Base-by-base conservation (phyloP, 352 stramenopile species). In the Pythium apleroticum region DNA sequence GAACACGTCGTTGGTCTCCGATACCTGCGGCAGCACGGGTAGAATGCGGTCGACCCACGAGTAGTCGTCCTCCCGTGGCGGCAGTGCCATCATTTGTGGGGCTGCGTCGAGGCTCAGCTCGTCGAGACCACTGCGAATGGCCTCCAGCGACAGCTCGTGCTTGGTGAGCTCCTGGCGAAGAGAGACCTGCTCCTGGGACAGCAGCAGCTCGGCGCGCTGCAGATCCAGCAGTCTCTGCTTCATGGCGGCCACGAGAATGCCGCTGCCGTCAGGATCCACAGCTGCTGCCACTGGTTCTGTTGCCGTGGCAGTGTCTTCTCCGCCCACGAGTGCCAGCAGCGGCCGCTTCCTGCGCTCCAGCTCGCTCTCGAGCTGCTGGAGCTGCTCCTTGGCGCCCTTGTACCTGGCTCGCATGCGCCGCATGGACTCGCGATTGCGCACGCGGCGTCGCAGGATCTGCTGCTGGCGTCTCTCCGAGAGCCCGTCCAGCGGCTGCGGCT, bases 391-490 rank as follows among this genome's bases (percentile, higher is more conserved):
- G 30, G 62, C 52, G 33, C 48, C 64, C 65, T 75, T 78, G 57
- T 67, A 57, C 17, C 71, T 68, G 43, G 31, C 35, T 15, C 72
- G 68, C 45, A 52, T 66, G 60, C 72, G 72, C 15, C 68, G 72
- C 72, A 78, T 77, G 39, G 63, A 72, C 63, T 77, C 67, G 56
- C 71, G 67, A 41, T 75, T 77, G 50, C 67, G 67, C 37, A 55
- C 30, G 12, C 72, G 58, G 1, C 72, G 72, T 46, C 60, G 64
- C 22, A 70, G 45, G 17, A 73, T 64, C 31, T 63, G 53, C 45
- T 58, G 45, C 9, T 49, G 53, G 2, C 46, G 43, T 11, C 62
- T 43, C 19, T 58, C 54, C 22, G 62, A 63, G 45, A 69, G 55
- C n/a, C 63, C 63, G 56, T 69, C 63, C n/a, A 68, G 54, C 22